Conservation (phyloP, 148 eudicot genomes). For the Drosera capensis region DNA sequence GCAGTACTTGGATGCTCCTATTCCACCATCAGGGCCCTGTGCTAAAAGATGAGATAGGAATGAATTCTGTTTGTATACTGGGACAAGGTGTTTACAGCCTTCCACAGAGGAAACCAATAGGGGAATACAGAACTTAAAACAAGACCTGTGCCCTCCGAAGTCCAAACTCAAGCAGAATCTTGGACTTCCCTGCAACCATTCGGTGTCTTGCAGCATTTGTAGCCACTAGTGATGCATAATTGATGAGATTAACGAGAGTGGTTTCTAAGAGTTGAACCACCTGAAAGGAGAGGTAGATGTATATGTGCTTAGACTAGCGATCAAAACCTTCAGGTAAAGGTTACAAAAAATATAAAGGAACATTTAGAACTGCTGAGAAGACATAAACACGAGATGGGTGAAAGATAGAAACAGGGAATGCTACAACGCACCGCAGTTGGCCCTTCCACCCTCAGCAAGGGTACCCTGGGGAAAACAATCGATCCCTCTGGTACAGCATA, state of each 20-base stretch:
- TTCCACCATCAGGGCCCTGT: slow-evolving; percentile 97
- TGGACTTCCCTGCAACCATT: slow-evolving; percentile 82
- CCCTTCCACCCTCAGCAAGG: slow-evolving; percentile 83
- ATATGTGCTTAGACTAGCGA: neutral
- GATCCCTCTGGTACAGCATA: slow-evolving; percentile 77
- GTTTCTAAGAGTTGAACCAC: slow-evolving; percentile 92
- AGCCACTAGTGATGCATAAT: slow-evolving; percentile 83
- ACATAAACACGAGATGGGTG: neutral
- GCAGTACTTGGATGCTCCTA: slow-evolving; percentile 82
- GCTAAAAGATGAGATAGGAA: neutral
- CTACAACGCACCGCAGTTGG: slow-evolving; percentile 70
- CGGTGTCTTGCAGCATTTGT: slow-evolving; percentile 99
- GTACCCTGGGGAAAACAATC: slow-evolving; percentile 78
- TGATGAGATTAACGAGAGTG: slow-evolving; percentile 81
- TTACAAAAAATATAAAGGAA: neutral
- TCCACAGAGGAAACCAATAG: neutral
- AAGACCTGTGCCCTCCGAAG: slow-evolving; percentile 91
- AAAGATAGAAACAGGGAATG: slow-evolving; percentile 1
- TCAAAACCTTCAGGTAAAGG: neutral
- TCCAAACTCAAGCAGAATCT: slow-evolving; percentile 84
- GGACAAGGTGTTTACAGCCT: neutral
- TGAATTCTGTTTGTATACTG: neutral
- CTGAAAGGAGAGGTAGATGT: slow-evolving; percentile 15
- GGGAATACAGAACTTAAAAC: neutral
- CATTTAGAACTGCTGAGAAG: neutral